These are phyloP conservation scores for Hortaea sp. DNA, from an alignment of 2,329 filamentous ascomycete species.

Conservation along the genomic window DNA sequence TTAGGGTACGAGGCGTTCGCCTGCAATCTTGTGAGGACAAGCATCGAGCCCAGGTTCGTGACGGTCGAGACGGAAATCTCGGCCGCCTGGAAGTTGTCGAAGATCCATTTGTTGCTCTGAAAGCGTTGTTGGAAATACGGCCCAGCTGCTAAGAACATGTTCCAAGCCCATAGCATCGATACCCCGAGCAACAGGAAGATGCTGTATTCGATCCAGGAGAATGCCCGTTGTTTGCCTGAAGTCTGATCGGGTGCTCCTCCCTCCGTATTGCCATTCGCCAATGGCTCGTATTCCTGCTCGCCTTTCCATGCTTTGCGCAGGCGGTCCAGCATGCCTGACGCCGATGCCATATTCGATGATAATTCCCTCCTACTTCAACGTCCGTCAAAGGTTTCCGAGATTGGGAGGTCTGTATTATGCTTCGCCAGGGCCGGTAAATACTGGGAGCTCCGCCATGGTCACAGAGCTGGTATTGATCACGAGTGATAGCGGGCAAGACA, in stretches of 20 bases:
- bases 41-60: conserved; percentile 67
- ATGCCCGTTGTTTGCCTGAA: conserved; percentile 27
- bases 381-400: too few relatives aligned
- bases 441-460: too few relatives aligned
- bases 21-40: conserved; percentile 72
- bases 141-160: conserved; percentile 94
- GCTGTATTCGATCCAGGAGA: conserved; percentile 78
- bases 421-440: too few relatives aligned
- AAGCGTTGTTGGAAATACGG: conserved; percentile 89
- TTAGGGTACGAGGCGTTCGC: conserved; percentile 75
- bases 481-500: too few relatives aligned
- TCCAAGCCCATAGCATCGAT: conserved; percentile 98
- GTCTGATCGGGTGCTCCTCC: neutral
- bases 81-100: conserved; percentile 76
- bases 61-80: conserved; percentile 80
- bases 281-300: conserved; percentile 23
- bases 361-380: too few relatives aligned
- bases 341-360: neutral
- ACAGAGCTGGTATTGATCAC: too few relatives aligned
- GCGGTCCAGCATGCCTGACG: conserved; percentile 10
- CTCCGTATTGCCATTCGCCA: conserved; percentile 9
- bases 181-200: conserved; percentile 80
- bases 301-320: conserved; percentile 20
- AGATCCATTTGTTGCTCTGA: conserved; percentile 56
- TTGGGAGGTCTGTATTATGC: too few relatives aligned